Evolutionary conservation across 2,329 filamentous ascomycete species (phyloP), one percentile per base, ranked within the genome.

Genomic region (Fusarium pseudograminearum): DNA sequence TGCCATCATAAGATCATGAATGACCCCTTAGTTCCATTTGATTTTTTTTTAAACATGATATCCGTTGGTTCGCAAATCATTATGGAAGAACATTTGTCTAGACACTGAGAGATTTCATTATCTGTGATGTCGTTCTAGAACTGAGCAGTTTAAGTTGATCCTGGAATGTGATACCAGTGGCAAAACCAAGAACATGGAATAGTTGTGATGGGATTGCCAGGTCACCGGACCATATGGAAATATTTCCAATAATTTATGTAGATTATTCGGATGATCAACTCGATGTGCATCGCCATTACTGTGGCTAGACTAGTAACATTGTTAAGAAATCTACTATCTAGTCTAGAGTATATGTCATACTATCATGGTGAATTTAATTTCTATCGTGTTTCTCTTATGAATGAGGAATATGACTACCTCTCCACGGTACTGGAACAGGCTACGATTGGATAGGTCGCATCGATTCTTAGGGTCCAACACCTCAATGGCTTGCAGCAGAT

Each of bases 1-100:
- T 0, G 14, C 11, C 18, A 20, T 2, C 15, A 2, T 1, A 0
- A 4, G 9, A 7, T 38, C 5, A 7, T 7, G 18, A 20, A 38
- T 11, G 5, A 28, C 26, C 26, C 26, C 26, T 4, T 28, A 28
- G 26, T 28, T 8, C 26, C 26, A 4, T 28, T 28, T 28, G 26
- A 28, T 28, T 28, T 28, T 28, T 26, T 26, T 26, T 28, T 28
- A 4, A 28, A 28, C 9, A 28, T 5, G 16, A 36, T 41, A 4
- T 30, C 28, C 28, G 28, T 11, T 12, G 10, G 4, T 30, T 30
- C 5, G 11, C 11, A 12, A 30, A 4, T 12, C 20, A 41, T 41
- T 22, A 15, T 41, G 41, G 7, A 12, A 12, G 24, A 7, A 44
- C n/a, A 5, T 12, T 26, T 6, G 5, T 15, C 5, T 4, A 16